phyloP scores from a whole-genome alignment of 768 basidiomycete species.

The Amanita pseudoporphyria region DNA sequence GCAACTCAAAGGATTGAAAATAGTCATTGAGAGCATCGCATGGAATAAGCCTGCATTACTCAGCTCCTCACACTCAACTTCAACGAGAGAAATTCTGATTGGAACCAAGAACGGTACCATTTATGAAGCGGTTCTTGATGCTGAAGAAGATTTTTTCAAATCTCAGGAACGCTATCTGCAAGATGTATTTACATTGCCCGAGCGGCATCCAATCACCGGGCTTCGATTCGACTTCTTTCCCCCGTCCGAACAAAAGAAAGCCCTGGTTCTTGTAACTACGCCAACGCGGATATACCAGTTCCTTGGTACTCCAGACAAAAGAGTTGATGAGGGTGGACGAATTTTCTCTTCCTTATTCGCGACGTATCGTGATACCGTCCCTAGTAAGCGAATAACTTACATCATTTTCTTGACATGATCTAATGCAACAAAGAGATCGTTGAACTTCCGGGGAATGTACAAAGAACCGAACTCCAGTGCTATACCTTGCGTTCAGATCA shows the following conservation, averaged over 20 bases:
- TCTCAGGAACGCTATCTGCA: slow-evolving; percentile 76
- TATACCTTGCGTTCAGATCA: slow-evolving; percentile 66
- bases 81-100: slow-evolving; percentile 79
- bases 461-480: slow-evolving; percentile 73
- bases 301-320: slow-evolving; percentile 54
- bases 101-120: slow-evolving; percentile 80
- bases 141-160: slow-evolving; percentile 88
- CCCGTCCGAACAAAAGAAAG: slow-evolving; percentile 48
- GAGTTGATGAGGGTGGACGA: slow-evolving; percentile 65
- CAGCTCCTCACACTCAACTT: slow-evolving; percentile 56
- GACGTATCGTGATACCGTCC: slow-evolving; percentile 63
- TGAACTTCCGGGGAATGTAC: slow-evolving; percentile 75
- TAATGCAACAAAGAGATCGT: slow-evolving; percentile 57
- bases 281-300: slow-evolving; percentile 88
- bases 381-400: slow-evolving; percentile 42
- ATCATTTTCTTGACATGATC: slow-evolving; percentile 10
- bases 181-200: slow-evolving; percentile 66
- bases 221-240: slow-evolving; percentile 75
- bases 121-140: slow-evolving; percentile 83
- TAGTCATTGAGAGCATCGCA: slow-evolving; percentile 83
- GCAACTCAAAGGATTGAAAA: slow-evolving; percentile 70
- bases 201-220: slow-evolving; percentile 77
- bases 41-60: slow-evolving; percentile 76
- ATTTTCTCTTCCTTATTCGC: slow-evolving; percentile 70
- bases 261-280: slow-evolving; percentile 75